These are phyloP conservation scores for Mycogone perniciosa DNA, from an alignment of 2,329 filamentous ascomycete genomes.

Conservation along the genomic window DNA sequence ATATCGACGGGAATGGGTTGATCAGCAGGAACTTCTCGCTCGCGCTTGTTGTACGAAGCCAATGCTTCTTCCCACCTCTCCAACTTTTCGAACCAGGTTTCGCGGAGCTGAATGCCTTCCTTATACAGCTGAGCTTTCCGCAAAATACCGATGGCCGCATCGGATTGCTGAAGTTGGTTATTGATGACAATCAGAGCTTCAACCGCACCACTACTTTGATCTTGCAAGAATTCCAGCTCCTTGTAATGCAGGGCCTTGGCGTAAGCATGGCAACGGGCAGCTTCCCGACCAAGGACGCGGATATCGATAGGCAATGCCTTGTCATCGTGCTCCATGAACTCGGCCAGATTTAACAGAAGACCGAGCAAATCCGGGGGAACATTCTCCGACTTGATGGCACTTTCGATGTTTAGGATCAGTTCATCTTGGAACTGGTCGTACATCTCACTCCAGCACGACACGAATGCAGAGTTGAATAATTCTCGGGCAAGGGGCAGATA, in stretches of 20 bases:
- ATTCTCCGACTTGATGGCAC: slow-evolving; percentile 88
- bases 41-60: slow-evolving; percentile 82
- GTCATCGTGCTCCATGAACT: slow-evolving; percentile 99
- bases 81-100: slow-evolving; percentile 98
- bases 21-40: slow-evolving; percentile 57
- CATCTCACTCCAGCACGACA: slow-evolving; percentile 96
- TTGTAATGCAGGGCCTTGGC: slow-evolving; percentile 99
- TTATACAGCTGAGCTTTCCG: slow-evolving; percentile 93
- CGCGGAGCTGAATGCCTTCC: slow-evolving; percentile 86
- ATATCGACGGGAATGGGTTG: slow-evolving; percentile 72
- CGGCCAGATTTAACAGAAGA: slow-evolving; percentile 87
- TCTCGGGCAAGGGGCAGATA: slow-evolving; percentile 89
- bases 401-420: slow-evolving; percentile 90
- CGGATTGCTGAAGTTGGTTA: slow-evolving; percentile 96
- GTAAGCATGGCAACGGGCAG: slow-evolving; percentile 93
- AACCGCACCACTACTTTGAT: slow-evolving; percentile 90
- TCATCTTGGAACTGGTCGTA: slow-evolving; percentile 98
- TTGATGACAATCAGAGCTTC: slow-evolving; percentile 99
- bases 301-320: slow-evolving; percentile 98
- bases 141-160: slow-evolving; percentile 95
- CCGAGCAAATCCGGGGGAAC: slow-evolving; percentile 94
- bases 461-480: slow-evolving; percentile 97
- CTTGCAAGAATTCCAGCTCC: slow-evolving; percentile 94
- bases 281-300: slow-evolving; percentile 85
- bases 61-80: slow-evolving; percentile 98